A percentile compares a stretch with the other conserved stretches of the same genome.
These are phyloP conservation scores for Kluyveromyces lactis DNA, from an alignment of 805 yeast species.

Conservation along the genomic window DNA sequence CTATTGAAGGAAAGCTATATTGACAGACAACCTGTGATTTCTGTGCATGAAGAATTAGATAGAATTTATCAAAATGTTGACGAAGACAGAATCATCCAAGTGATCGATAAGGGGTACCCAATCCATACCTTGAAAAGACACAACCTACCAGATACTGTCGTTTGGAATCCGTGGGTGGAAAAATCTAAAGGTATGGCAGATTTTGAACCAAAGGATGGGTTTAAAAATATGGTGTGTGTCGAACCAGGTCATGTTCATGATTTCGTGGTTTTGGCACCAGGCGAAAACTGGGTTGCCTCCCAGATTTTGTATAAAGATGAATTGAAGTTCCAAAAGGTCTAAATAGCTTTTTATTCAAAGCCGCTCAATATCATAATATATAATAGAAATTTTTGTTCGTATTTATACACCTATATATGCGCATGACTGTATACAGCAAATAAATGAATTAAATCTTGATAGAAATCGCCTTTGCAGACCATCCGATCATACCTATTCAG, in stretches of 20 bases:
- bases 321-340: constrained; percentile 50
- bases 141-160: constrained; percentile 64
- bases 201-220: constrained; percentile 81
- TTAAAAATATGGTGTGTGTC: constrained; percentile 80
- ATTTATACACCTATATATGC: no score
- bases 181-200: constrained; percentile 81
- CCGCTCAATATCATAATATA: no score
- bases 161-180: constrained; percentile 96
- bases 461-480: no score
- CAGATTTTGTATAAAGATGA: constrained; percentile 54
- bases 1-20: constrained; percentile 50
- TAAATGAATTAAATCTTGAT: no score
- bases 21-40: constrained; percentile 69
- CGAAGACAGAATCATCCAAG: constrained; percentile 48
- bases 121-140: constrained; percentile 57
- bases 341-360: constrained; percentile 2
- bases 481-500: not conserved
- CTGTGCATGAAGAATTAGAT: constrained; percentile 74
- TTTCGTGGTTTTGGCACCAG: constrained; percentile 57
- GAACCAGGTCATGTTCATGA: constrained; percentile 88
- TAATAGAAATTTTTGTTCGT: no score
- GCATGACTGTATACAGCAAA: no score
- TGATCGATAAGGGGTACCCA: constrained; percentile 64
- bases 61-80: constrained; percentile 66
- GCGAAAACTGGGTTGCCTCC: constrained; percentile 65